Evolutionary conservation across 108 stramenopile genomes (phyloP), one percentile per base, ranked within the genome.

Genomic region (Cyclotella baltica): DNA sequence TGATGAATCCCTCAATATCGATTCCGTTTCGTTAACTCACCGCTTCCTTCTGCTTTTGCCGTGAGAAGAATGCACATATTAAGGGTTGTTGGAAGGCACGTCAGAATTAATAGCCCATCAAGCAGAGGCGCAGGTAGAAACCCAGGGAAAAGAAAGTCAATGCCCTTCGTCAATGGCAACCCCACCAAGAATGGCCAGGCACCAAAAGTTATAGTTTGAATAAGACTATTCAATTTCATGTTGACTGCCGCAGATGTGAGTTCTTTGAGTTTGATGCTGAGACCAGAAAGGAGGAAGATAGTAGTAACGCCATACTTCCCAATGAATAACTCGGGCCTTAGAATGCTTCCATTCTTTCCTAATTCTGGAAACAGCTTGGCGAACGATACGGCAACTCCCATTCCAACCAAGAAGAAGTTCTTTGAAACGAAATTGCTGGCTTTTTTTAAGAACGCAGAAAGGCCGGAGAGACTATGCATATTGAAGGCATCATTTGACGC

Each of bases 41-140:
- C 67, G 71, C 91, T 94, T 18, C 96, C 97, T 19, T 87, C 84
- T 20, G 92, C 67, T 0, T 91, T 81, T 0, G 92, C 78, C 2
- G 97, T 96, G 25, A 98, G 75, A 58, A 94, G 85, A 69, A 97
- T 84, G 70, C 94, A 96, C 96, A 97, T 97, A 79, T 97, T 98
- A 27, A 98, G 89, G 4, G 97, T 98, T 0, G 96, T 96, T 2
- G 97, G 97, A 9, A 98, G 89, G 37, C 90, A 93, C 23, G 89
- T 88, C 77, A 92, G 35, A 33, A 92, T 89, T 9, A 95, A 70
- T 25, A 96, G 61, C 5, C 93, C 93, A 47, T 92, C 92, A n/a
- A 87, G 70, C 8, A 93, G 78, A 5, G 86, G 77, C 25, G 77
- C 33, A 34, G 93, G 88, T 28, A 96, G 55, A 35, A 90, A 55